Base-by-base conservation (phyloP, 176 grass and related monocot species). In the Triticum aestivum region DNA sequence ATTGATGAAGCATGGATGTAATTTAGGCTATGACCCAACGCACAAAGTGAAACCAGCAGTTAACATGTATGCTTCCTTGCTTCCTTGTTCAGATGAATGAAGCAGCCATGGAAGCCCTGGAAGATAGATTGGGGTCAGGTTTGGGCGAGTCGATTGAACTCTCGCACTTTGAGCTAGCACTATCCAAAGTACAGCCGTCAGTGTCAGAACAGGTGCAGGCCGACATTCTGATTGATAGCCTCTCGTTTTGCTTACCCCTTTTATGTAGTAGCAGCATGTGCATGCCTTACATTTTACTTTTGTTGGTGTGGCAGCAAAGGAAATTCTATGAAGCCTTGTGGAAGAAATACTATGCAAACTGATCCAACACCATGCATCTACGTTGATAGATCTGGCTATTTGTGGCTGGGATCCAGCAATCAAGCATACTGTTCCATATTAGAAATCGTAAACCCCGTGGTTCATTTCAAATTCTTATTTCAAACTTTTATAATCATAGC, bases 61-160 rank as follows among this genome's bases (percentile, higher is more conserved):
- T 64, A 12, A 14, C 11, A 65, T 65, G 21, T 6, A 61, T 23
- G 26, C 6, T 30, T 65, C 6, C 26, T 65, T 83, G 70, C 61
- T 83, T 83, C 21, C 44, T 72, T 84, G 13, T 61, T 47, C 67
- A 95, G 95, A 87, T 98, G 85, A 87, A 95, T 62, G 91, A 93
- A 88, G 95, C 95, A 49, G 95, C 91, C 20, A 91, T 89, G 95
- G 85, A 72, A 72, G 91, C 92, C 12, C 39, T 93, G 66, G 87
- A 90, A 67, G 89, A 95, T 65, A 42, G 5, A 6, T 65, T 27
- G 29, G 63, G 11, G n/a, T 26, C 3, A 3, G n/a, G n/a, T 63
- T 24, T 5, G 61, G 61, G 10, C 26, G 61, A n/a, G 3, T 11
- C 59, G 24, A 95, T 95, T 79, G 87, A 88, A 80, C 35, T 65